phyloP scores from a whole-genome alignment of 208 protist genomes.

The Wallacemonas sp. region DNA sequence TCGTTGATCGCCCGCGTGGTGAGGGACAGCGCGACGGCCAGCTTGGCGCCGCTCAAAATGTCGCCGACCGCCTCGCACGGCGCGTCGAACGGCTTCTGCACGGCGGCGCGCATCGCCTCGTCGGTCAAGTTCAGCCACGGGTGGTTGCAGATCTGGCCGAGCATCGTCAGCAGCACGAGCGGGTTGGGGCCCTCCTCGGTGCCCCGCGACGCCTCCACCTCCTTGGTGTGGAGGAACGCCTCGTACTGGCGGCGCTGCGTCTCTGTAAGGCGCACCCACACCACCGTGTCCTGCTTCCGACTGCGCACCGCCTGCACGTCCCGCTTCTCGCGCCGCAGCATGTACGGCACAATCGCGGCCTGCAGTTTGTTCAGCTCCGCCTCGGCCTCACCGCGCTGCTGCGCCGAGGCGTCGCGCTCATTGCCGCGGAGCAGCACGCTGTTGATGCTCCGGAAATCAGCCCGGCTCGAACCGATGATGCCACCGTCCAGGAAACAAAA shows the following conservation, averaged over 20 bases:
- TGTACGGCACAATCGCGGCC: slow-evolving; percentile 61
- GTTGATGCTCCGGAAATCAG: slow-evolving; percentile 52
- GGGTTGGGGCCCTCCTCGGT: slow-evolving; percentile 23
- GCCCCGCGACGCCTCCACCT: slow-evolving; percentile 1
- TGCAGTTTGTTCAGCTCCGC: slow-evolving; percentile 53
- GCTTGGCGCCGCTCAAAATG: slow-evolving; percentile 63
- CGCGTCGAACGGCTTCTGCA: slow-evolving; percentile 28
- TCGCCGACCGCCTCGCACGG: slow-evolving; percentile 52
- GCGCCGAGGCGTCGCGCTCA: slow-evolving; percentile 66
- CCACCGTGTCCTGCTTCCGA: slow-evolving; percentile 72
- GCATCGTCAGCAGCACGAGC: slow-evolving; percentile 67
- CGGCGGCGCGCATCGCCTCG: slow-evolving; percentile 43
- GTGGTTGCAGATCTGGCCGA: slow-evolving; percentile 75
- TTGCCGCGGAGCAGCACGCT: slow-evolving; percentile 68
- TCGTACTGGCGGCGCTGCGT: slow-evolving; percentile 70
- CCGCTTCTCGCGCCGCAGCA: slow-evolving; percentile 81
- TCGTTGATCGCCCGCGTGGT: slow-evolving; percentile 39
- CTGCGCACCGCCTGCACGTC: slow-evolving; percentile 36
- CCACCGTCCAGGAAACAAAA: slow-evolving; percentile 79
- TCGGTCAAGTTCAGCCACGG: slow-evolving; percentile 76
- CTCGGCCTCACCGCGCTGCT: slow-evolving; percentile 34
- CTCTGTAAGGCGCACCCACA: slow-evolving; percentile 70
- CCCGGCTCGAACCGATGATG: slow-evolving; percentile 41
- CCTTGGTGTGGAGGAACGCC: slow-evolving; percentile 45
- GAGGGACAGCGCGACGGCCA: slow-evolving; percentile 59